phyloP scores from a whole-genome alignment of 2,329 filamentous ascomycete species.

The Colletotrichum magnum region DNA sequence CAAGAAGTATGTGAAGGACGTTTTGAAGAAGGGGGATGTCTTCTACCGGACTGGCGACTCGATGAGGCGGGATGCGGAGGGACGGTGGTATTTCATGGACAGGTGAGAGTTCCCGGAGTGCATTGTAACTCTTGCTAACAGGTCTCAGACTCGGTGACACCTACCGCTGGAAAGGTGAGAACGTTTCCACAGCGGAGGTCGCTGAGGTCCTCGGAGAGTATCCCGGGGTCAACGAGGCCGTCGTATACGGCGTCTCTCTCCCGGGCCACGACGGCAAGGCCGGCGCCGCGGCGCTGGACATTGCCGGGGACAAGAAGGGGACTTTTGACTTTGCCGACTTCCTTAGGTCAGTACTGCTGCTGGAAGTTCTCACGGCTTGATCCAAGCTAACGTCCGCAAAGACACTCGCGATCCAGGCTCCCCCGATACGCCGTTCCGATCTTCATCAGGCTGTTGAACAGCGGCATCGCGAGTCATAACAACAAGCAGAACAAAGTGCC shows the following conservation, averaged over 20 bases:
- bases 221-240: slow-evolving; percentile 74
- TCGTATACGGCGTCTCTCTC: slow-evolving; percentile 77
- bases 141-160: slow-evolving; percentile 74
- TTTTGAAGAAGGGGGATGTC: slow-evolving; percentile 76
- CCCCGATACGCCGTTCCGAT: slow-evolving; percentile 83
- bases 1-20: slow-evolving; percentile 75
- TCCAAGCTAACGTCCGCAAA: slow-evolving; percentile 38
- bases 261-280: slow-evolving; percentile 78
- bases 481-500: slow-evolving; percentile 85
- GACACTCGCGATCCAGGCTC: slow-evolving; percentile 70
- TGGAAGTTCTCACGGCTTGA: background rate
- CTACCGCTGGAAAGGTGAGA: slow-evolving; percentile 81
- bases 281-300: slow-evolving; percentile 73
- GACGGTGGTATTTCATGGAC: slow-evolving; percentile 79
- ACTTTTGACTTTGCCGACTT: slow-evolving; percentile 73
- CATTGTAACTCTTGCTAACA: background rate
- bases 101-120: slow-evolving; percentile 29
- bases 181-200: slow-evolving; percentile 78
- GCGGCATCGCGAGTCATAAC: slow-evolving; percentile 75
- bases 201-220: slow-evolving; percentile 73
- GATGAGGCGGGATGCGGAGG: slow-evolving; percentile 71
- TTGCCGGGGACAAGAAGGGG: slow-evolving; percentile 62
- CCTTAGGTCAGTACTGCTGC: slow-evolving; percentile 58
- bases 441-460: slow-evolving; percentile 74
- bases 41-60: slow-evolving; percentile 80